Conservation (phyloP, 768 basidiomycete species). For the Pulveroboletus sp. region DNA sequence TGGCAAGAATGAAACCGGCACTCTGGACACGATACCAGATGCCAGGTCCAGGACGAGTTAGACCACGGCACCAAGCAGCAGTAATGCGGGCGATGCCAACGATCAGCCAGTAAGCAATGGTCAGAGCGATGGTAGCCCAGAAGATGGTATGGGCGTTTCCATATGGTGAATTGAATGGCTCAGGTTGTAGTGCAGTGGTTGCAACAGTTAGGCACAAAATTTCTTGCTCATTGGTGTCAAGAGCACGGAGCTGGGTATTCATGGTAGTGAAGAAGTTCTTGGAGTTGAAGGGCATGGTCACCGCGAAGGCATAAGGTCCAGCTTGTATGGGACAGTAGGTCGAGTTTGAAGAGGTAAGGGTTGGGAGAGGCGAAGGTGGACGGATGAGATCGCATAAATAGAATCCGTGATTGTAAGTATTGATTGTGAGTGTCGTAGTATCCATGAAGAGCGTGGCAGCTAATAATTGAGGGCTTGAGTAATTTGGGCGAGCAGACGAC, state of each 20-base stretch:
- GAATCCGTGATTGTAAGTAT: constrained; percentile 62
- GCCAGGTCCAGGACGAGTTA: constrained; percentile 50
- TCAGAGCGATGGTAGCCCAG: constrained; percentile 68
- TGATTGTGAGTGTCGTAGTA: constrained; percentile 74
- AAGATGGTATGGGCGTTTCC: constrained; percentile 65
- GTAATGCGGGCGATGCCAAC: constrained; percentile 74
- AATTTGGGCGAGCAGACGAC: not conserved
- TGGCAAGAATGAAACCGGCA: constrained; percentile 83
- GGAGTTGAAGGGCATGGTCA: constrained; percentile 60
- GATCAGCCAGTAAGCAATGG: constrained; percentile 78
- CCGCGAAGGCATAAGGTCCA: constrained; percentile 79
- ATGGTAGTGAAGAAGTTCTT: constrained; percentile 78
- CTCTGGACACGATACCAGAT: constrained; percentile 73
- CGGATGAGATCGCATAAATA: constrained; percentile 77
- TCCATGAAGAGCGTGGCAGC: constrained; percentile 85
- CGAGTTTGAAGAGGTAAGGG: constrained; percentile 31
- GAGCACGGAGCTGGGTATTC: constrained; percentile 77
- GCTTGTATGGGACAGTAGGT: constrained; percentile 72
- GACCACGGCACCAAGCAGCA: constrained; percentile 80
- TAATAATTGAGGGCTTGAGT: constrained; percentile 9
- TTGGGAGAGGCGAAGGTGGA: constrained; percentile 67
- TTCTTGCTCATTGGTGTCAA: constrained; percentile 81
- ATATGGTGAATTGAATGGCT: constrained; percentile 51
- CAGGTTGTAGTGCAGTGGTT: constrained; percentile 71
- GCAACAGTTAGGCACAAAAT: constrained; percentile 76